Percentiles rank a stretch among this genome's conserved stretches.
These are phyloP conservation scores for Epicoccum nigrum DNA, from an alignment of 2,329 filamentous ascomycete genomes.

Conservation along the genomic window DNA sequence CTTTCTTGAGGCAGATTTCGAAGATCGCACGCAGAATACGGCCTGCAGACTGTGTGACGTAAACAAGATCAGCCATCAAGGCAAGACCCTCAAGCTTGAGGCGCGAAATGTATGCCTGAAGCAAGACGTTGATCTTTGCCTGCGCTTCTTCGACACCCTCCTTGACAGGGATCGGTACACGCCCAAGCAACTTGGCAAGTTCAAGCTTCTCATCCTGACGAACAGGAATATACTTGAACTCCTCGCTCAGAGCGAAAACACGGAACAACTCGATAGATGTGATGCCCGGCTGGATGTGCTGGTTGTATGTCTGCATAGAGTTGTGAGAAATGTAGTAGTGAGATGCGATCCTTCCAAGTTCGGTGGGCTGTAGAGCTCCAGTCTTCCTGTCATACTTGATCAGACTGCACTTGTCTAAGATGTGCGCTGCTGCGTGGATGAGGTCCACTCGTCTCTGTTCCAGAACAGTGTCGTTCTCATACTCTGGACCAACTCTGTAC, in stretches of 20 bases:
- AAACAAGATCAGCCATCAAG: conserved; percentile 97
- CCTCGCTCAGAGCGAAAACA: conserved; percentile 91
- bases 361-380: conserved; percentile 86
- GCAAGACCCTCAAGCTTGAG: conserved; percentile 93
- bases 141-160: conserved; percentile 96
- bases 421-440: conserved; percentile 87
- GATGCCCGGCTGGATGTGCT: conserved; percentile 90
- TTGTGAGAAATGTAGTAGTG: conserved; percentile 98
- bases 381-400: conserved; percentile 96
- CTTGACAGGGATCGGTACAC: conserved; percentile 95
- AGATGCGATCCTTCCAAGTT: conserved; percentile 92
- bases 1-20: conserved; percentile 96
- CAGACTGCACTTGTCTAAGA: conserved; percentile 85
- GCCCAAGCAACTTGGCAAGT: conserved; percentile 84
- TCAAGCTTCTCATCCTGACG: conserved; percentile 98
- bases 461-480: conserved; percentile 86
- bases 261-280: conserved; percentile 95
- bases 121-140: conserved; percentile 95
- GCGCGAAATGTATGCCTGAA: conserved; percentile 95
- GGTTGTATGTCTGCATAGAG: conserved; percentile 97
- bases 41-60: conserved; percentile 96
- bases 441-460: conserved; percentile 98
- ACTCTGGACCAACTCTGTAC: conserved; percentile 95
- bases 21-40: conserved; percentile 95
- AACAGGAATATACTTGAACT: conserved; percentile 99